These are phyloP conservation scores for Xylariaceae sp. DNA, from an alignment of 2,329 filamentous ascomycete genomes.

Conservation along the genomic window DNA sequence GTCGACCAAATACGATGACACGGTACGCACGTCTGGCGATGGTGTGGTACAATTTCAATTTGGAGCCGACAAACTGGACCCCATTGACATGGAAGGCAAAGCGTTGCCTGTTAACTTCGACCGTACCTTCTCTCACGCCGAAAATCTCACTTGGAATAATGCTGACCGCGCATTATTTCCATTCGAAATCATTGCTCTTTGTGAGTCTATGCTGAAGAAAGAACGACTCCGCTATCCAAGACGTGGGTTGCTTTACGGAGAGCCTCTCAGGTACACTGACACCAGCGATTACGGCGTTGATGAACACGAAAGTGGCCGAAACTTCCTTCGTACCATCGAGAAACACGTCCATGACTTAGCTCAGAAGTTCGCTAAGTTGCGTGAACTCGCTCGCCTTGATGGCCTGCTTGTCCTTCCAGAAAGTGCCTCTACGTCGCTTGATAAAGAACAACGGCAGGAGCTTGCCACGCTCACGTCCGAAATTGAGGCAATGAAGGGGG, in stretches of 20 bases:
- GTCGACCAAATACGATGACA: conserved; percentile 90
- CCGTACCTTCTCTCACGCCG: conserved; percentile 80
- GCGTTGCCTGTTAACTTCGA: conserved; percentile 91
- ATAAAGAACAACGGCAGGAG: conserved; percentile 6
- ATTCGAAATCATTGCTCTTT: conserved; percentile 67
- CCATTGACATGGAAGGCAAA: conserved; percentile 94
- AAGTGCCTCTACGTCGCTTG: conserved; percentile 5
- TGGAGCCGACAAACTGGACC: conserved; percentile 91
- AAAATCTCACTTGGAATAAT: conserved; percentile 77
- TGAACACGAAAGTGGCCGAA: conserved; percentile 77
- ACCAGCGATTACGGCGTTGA: conserved; percentile 67
- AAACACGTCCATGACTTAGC: conserved; percentile 66
- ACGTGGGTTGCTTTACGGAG: conserved; percentile 59
- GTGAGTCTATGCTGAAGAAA: conserved; percentile 63
- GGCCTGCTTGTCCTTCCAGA: conserved; percentile 29
- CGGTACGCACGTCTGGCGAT: conserved; percentile 85
- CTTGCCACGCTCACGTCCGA: conserved; percentile 12
- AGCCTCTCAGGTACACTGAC: conserved; percentile 67
- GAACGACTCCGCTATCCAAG: conserved; percentile 65
- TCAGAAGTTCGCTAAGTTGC: conserved; percentile 55
- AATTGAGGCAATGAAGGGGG: conserved; percentile 9
- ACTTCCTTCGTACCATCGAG: conserved; percentile 77
- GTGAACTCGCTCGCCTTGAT: conserved; percentile 50
- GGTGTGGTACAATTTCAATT: conserved; percentile 96
- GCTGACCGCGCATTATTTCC: conserved; percentile 70